Base-by-base conservation (phyloP, 2,329 filamentous ascomycete species). In the Xylariaceae sp. region DNA sequence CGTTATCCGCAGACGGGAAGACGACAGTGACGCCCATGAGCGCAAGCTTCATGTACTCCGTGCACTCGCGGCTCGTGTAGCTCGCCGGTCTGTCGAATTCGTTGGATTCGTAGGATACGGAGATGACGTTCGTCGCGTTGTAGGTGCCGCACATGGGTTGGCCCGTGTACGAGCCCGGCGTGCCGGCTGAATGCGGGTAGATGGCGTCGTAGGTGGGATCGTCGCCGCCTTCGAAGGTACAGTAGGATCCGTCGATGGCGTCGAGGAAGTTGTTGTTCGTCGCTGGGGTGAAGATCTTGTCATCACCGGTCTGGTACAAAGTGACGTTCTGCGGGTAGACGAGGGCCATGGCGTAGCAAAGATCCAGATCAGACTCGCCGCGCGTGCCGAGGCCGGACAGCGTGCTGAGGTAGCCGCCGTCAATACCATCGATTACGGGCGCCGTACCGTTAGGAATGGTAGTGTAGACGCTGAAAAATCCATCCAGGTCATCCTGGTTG, bases 371-470 rank as follows among this genome's bases (percentile, higher is more conserved):
- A 0, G 66, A 65, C 50, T 69, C 67, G n/a, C 64, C 56, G 3
- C 66, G 65, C 2, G 70, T 70, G 8, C 52, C 64, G 3, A 63
- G 65, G 51, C 63, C 60, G 1, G 62, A 64, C 48, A 64, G 60
- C 10, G 66, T 57, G 51, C 70, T 60, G 10, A 70, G 70, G 6
- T 68, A 64, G 11, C 70, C 74, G 3, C 74, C 74, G 50, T 76
- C 73, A 50, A 75, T 69, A 37, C 69, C 63, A 11, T 72, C 64
- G 15, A 72, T 68, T 15, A 69, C 70, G 1, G 74, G 74, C 42
- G 70, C 70, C 0, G 72, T 74, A 11, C 71, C 72, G 1, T 69
- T 61, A 3, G 74, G 74, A 18, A 69, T 55, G 23, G 65, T 62
- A 17, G 45, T 34, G 45, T 48, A 55, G 9, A 47, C 15, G 50